Evolutionary conservation across 1,284 basidiomycete species (phyloP).

Genomic region (Ganoderma boninense): DNA sequence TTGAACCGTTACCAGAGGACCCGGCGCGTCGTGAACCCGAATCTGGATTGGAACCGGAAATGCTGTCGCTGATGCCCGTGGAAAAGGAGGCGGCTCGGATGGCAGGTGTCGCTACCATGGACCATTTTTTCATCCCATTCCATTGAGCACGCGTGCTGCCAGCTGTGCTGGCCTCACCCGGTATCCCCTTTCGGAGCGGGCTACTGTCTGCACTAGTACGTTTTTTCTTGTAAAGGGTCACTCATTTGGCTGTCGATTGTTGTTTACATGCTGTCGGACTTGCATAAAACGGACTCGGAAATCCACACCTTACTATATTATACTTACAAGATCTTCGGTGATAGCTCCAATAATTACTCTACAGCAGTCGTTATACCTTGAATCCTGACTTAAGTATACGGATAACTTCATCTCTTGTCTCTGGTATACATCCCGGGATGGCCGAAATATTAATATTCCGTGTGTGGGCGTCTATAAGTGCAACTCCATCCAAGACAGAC

Average conservation of each 20-base stretch:
- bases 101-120: neutral
- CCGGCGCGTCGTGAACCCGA: neutral
- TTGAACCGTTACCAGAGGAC: neutral
- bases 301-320: neutral
- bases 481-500: too few species aligned
- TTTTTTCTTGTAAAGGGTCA: neutral
- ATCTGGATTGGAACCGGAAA: neutral
- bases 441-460: too few species aligned
- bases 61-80: neutral
- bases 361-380: neutral
- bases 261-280: neutral
- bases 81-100: conserved; percentile 1
- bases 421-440: too few species aligned
- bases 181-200: neutral
- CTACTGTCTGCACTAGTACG: neutral
- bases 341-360: neutral
- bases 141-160: neutral
- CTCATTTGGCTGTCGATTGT: neutral
- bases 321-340: neutral
- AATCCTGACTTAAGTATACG: too few species aligned
- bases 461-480: too few species aligned
- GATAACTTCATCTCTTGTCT: too few species aligned
- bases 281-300: neutral
- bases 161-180: neutral
- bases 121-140: conserved; percentile 10